These are phyloP conservation scores for Pulveroboletus sp. DNA, from an alignment of 768 basidiomycete genomes.

Conservation along the genomic window DNA sequence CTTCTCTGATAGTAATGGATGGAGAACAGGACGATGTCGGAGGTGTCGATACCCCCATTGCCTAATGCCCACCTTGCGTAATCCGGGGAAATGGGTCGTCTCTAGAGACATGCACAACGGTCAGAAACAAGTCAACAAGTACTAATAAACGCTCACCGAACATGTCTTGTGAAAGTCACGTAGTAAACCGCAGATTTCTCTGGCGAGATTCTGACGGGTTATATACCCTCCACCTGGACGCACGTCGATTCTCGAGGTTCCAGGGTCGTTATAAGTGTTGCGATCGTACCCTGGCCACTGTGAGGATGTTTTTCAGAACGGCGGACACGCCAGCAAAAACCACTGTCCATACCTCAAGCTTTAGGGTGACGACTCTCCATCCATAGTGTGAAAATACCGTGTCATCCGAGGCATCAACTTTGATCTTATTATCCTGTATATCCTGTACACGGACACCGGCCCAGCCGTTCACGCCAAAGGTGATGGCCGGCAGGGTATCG, in stretches of 20 bases:
- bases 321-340: neutral
- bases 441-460: constrained; percentile 20
- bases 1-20: constrained; percentile 27
- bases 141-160: constrained; percentile 5
- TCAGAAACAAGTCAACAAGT: neutral
- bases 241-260: constrained; percentile 15
- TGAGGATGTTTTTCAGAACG: neutral
- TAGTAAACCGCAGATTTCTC: constrained; percentile 14
- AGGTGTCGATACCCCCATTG: constrained; percentile 8
- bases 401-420: constrained; percentile 20
- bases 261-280: neutral
- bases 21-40: constrained; percentile 20
- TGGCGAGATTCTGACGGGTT: constrained; percentile 21
- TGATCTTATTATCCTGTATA: constrained; percentile 1
- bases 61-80: constrained; percentile 21
- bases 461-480: constrained; percentile 17
- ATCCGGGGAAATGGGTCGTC: constrained; percentile 5
- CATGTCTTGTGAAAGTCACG: constrained; percentile 1
- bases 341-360: constrained; percentile 17
- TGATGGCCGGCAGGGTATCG: constrained; percentile 15
- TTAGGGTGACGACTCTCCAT: constrained; percentile 20
- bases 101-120: constrained; percentile 4
- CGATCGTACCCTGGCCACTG: constrained; percentile 26
- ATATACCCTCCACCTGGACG: constrained; percentile 5
- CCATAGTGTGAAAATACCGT: constrained; percentile 11